Evolutionary conservation across 225 moss, liverwort and hornwort species (phyloP).

Genomic region (Polytrichum commune): DNA sequence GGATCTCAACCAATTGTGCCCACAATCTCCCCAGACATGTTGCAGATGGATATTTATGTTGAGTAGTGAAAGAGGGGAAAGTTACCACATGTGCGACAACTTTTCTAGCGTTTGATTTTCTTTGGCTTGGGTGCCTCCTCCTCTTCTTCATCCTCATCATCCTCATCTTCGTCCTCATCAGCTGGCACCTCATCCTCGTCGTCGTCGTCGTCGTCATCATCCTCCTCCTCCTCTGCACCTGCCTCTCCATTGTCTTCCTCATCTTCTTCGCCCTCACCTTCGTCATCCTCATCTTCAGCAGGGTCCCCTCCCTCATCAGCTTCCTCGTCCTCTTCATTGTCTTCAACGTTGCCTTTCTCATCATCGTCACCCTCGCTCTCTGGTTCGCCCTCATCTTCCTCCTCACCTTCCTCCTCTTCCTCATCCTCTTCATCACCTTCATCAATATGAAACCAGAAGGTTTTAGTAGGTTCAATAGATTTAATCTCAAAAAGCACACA

Average conservation of each 20-base stretch:
- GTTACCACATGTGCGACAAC: not conserved
- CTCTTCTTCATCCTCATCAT: not conserved
- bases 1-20: no score
- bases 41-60: not conserved
- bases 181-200: no score
- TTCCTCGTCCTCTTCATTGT: not conserved
- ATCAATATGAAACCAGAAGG: no score
- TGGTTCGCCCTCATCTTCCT: not conserved
- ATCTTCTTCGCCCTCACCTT: not conserved
- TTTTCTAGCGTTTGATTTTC: not conserved
- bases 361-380: not conserved
- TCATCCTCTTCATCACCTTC: not conserved
- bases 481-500: no score
- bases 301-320: not conserved
- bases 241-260: not conserved
- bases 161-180: not conserved
- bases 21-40: not conserved
- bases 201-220: not conserved
- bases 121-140: not conserved
- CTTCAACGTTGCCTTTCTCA: not conserved
- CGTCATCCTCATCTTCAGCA: not conserved
- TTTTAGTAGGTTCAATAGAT: no score
- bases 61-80: not conserved
- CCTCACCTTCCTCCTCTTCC: conserved; percentile 1
- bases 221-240: not conserved